These are phyloP conservation scores for Eucalyptus marginata DNA, from an alignment of 345 rosid genomes.

Conservation along the genomic window DNA sequence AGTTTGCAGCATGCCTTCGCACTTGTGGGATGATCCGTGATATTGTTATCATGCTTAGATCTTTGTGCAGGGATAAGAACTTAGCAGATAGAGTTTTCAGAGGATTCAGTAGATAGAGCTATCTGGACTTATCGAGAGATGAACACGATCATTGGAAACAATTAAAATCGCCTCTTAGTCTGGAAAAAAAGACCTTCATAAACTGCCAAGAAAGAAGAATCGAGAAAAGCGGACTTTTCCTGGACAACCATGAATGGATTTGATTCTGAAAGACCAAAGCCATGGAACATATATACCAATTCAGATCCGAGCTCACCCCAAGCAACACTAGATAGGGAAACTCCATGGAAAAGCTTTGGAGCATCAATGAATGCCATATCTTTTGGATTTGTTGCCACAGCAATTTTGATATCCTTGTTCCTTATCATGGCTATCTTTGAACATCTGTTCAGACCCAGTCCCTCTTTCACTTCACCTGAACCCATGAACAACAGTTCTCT, in stretches of 20 bases:
- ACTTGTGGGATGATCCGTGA: neutral
- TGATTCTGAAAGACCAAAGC: slow-evolving; percentile 36
- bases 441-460: slow-evolving; percentile 66
- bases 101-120: neutral
- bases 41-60: neutral
- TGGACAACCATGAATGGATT: slow-evolving; percentile 27
- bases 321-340: slow-evolving; percentile 10
- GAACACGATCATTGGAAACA: neutral
- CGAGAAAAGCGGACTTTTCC: neutral
- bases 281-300: slow-evolving; percentile 48
- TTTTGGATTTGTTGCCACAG: slow-evolving; percentile 89
- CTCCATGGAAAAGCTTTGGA: slow-evolving; percentile 56
- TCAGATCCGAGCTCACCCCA: slow-evolving; percentile 33
- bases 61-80: neutral
- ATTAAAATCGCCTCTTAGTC: neutral
- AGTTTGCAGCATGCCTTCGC: neutral
- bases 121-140: neutral
- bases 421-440: slow-evolving; percentile 91
- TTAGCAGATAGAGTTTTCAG: neutral
- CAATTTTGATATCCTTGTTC: slow-evolving; percentile 82
- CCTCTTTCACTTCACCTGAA: slow-evolving; percentile 53
- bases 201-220: neutral
- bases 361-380: slow-evolving; percentile 88
- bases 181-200: neutral
- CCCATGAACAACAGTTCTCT: neutral